phyloP scores from a whole-genome alignment of 2,329 filamentous ascomycete species.

The Sarocladiaceae sp. region DNA sequence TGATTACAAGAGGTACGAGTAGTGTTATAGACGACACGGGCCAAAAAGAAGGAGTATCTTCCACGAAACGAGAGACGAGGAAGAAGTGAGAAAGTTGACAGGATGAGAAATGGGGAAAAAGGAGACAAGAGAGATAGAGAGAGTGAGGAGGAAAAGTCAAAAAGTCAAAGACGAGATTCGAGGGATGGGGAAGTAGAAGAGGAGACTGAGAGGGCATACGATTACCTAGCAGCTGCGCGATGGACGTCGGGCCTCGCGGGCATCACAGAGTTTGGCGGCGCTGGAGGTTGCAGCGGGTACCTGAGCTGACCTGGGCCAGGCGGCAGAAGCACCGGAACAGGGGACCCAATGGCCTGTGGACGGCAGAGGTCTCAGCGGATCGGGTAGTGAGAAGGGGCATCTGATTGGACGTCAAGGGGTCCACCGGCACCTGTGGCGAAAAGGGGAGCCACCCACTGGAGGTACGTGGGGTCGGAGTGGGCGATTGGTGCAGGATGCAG shows the following conservation, averaged over 20 bases:
- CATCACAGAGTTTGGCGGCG: constrained; percentile 6
- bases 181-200: neutral
- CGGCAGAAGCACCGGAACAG: neutral
- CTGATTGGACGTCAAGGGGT: neutral
- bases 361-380: too few relatives aligned
- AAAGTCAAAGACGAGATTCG: constrained; percentile 6
- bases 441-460: neutral
- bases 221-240: neutral
- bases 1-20: constrained; percentile 6
- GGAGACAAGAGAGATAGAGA: neutral
- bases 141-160: constrained; percentile 7
- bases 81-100: constrained; percentile 3
- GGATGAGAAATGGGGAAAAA: constrained; percentile 5
- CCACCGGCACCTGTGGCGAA: constrained; percentile 7
- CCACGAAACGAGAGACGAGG: constrained; percentile 9
- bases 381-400: neutral
- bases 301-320: neutral
- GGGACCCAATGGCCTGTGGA: neutral
- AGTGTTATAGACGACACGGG: neutral
- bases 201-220: too few relatives aligned
- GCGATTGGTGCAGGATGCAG: neutral
- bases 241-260: neutral
- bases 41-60: constrained; percentile 2
- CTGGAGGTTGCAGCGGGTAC: constrained; percentile 4
- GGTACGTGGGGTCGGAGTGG: neutral